Conservation (phyloP, 2,329 filamentous ascomycete genomes). For the Periconia digitata region DNA sequence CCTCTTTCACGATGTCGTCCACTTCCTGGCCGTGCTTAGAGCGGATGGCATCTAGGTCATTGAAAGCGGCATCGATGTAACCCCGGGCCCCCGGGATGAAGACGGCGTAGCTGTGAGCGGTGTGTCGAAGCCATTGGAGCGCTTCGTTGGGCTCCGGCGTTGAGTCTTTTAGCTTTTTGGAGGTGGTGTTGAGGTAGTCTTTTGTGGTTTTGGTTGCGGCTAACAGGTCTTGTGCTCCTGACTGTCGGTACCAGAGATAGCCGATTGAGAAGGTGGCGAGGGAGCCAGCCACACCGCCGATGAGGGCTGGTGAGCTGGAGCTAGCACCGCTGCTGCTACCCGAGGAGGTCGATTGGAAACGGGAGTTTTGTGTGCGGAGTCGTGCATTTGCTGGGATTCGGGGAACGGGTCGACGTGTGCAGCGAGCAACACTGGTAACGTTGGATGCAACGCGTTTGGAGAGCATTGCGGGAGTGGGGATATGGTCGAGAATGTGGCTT, state of each 20-base stretch:
- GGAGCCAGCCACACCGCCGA: slow-evolving; percentile 55
- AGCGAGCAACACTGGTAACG: slow-evolving; percentile 31
- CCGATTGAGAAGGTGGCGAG: slow-evolving; percentile 50
- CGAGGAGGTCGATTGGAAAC: slow-evolving; percentile 37
- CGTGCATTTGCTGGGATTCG: slow-evolving; percentile 24
- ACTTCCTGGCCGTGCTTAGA: slow-evolving; percentile 70
- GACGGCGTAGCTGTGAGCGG: slow-evolving; percentile 67
- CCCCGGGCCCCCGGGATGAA: slow-evolving; percentile 71
- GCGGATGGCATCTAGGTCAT: slow-evolving; percentile 69
- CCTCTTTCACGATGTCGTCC: slow-evolving; percentile 66
- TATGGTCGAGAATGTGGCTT: not conserved
- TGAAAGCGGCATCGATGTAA: slow-evolving; percentile 70
- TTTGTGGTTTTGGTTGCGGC: slow-evolving; percentile 58
- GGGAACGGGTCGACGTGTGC: slow-evolving; percentile 28
- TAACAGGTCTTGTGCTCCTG: slow-evolving; percentile 53
- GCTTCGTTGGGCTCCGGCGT: slow-evolving; percentile 69
- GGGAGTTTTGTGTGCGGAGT: slow-evolving; percentile 30
- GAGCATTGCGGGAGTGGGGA: slow-evolving; percentile 22
- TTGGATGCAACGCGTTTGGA: slow-evolving; percentile 37
- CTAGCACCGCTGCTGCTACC: slow-evolving; percentile 18
- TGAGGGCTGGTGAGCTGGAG: slow-evolving; percentile 41
- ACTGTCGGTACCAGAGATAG: slow-evolving; percentile 58
- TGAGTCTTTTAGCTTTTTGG: slow-evolving; percentile 61
- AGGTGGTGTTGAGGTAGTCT: slow-evolving; percentile 61
- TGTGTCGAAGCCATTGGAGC: slow-evolving; percentile 64